A percentile compares a stretch with the other conserved stretches of the same genome.
Conservation (phyloP, 2,329 filamentous ascomycete species). For the Diaporthe citri region DNA sequence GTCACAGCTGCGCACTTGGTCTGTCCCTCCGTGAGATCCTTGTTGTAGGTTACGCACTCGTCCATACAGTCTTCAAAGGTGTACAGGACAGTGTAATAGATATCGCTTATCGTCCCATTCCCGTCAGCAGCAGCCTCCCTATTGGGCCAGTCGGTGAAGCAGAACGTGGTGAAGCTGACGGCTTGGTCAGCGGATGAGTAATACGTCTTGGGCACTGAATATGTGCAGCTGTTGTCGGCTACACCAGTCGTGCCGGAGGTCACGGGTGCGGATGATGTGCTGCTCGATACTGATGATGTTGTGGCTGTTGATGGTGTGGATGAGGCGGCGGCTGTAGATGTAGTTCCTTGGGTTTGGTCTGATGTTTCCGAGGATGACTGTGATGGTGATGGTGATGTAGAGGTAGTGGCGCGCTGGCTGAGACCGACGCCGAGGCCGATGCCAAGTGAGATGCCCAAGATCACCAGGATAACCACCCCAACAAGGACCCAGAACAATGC, state of each 20-base stretch:
- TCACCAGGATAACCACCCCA: background rate
- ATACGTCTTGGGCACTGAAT: background rate
- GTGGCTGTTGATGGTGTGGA: background rate
- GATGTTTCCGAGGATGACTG: background rate
- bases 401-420: background rate
- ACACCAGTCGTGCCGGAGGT: constrained; percentile 11
- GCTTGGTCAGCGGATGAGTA: background rate
- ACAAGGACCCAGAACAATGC: constrained; percentile 7
- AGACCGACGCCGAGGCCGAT: constrained; percentile 13
- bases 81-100: background rate
- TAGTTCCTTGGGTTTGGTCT: background rate
- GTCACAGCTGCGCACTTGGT: constrained; percentile 9
- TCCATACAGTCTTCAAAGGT: constrained; percentile 21
- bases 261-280: constrained; percentile 20
- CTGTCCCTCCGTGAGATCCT: background rate
- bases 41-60: constrained; percentile 1
- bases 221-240: constrained; percentile 15
- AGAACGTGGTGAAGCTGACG: background rate
- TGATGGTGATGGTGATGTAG: background rate
- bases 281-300: background rate
- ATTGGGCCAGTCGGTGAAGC: constrained; percentile 18
- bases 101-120: background rate
- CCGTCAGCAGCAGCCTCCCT: constrained; percentile 2
- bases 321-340: background rate
- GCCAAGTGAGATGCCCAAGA: constrained; percentile 6